Evolutionary conservation across 257 asterid species (phyloP).

Genomic region (Solanum gracilifrons): DNA sequence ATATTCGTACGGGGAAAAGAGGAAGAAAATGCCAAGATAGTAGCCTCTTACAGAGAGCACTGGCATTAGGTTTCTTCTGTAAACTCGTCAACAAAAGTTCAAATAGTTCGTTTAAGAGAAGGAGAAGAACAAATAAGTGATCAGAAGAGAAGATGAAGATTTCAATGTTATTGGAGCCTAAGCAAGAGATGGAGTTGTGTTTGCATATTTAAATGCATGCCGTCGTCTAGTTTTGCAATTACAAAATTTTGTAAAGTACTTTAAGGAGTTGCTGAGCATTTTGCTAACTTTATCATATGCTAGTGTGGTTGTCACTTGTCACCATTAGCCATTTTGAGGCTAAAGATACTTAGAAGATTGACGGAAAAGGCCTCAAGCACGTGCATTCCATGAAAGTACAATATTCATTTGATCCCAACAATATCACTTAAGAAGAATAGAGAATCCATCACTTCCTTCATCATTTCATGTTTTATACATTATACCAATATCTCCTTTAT

Average conservation of each 20-base stretch:
- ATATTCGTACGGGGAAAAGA: neutral
- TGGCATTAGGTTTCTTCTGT: neutral
- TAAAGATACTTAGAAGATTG: neutral
- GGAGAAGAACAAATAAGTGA: neutral
- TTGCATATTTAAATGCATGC: neutral
- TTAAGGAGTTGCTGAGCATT: neutral
- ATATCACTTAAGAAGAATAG: neutral
- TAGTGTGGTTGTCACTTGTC: neutral
- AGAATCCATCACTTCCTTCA: neutral
- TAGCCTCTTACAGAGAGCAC: neutral
- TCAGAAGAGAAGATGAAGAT: neutral
- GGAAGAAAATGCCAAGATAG: neutral
- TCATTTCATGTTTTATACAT: neutral
- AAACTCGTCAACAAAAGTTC: neutral
- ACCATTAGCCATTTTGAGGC: neutral
- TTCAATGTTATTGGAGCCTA: neutral
- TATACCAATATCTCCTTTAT: neutral
- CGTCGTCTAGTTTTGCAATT: neutral
- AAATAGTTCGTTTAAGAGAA: neutral
- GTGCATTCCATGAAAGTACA: neutral
- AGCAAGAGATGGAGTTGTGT: neutral
- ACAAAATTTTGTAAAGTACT: neutral
- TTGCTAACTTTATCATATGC: neutral
- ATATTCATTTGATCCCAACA: neutral
- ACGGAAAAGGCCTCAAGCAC: neutral